Percentiles rank a stretch among this genome's conserved stretches.
phyloP scores from a whole-genome alignment of 2,329 filamentous ascomycete genomes.

The Cladosporium oxysporum region DNA sequence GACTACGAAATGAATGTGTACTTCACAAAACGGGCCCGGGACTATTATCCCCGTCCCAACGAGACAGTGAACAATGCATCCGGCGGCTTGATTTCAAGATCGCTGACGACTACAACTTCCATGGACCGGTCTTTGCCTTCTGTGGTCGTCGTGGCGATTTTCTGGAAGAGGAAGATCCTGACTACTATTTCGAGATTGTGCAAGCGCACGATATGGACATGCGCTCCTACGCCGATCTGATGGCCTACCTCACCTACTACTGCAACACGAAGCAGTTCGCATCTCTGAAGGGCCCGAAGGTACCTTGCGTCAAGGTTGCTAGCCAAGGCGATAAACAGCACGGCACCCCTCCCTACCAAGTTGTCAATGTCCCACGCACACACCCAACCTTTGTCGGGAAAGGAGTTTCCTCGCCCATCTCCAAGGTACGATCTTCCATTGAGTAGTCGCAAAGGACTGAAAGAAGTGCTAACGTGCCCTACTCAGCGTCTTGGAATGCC shows the following conservation, averaged over 20 bases:
- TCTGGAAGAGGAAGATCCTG: background rate
- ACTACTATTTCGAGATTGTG: background rate
- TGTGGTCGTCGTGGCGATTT: background rate
- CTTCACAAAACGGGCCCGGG: background rate
- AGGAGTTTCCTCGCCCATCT: background rate
- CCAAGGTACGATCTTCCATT: background rate
- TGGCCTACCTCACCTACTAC: background rate
- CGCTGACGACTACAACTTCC: background rate
- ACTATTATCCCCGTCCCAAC: background rate
- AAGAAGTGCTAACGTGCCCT: background rate
- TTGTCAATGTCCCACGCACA: background rate
- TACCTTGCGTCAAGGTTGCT: background rate
- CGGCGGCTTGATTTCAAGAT: no score
- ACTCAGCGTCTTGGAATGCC: background rate
- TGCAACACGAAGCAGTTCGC: background rate
- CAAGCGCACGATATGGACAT: conserved; percentile 2
- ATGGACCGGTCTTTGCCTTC: background rate
- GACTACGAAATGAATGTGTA: background rate
- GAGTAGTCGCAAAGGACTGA: no score
- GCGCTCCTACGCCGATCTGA: background rate
- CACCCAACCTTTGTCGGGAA: background rate
- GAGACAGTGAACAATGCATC: background rate
- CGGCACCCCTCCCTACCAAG: background rate
- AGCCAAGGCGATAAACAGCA: background rate
- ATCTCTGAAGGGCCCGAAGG: background rate